phyloP scores from a whole-genome alignment of 2,329 filamentous ascomycete species.

The Daldinia sp. region DNA sequence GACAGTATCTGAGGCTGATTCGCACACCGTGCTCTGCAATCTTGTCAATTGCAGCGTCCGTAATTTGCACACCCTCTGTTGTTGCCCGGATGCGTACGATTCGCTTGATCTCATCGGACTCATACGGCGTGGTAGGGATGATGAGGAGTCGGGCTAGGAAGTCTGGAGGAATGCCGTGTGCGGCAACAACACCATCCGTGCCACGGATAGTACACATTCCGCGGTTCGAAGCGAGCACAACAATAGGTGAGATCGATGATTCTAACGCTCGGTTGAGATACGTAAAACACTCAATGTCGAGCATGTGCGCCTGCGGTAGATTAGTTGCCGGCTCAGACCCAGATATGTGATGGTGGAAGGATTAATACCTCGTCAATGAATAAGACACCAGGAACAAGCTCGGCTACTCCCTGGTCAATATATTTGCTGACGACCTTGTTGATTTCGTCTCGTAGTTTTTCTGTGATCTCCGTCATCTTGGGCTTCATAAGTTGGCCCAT shows the following conservation, averaged over 20 bases:
- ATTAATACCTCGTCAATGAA: slow-evolving; percentile 93
- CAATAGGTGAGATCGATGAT: slow-evolving; percentile 93
- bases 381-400: slow-evolving; percentile 96
- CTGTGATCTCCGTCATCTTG: slow-evolving; percentile 99
- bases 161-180: slow-evolving; percentile 94
- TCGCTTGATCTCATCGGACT: slow-evolving; percentile 87
- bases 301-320: slow-evolving; percentile 87
- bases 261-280: slow-evolving; percentile 99
- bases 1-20: slow-evolving; percentile 90
- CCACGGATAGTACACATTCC: slow-evolving; percentile 94
- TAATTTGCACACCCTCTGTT: slow-evolving; percentile 83
- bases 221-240: slow-evolving; percentile 96
- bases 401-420: slow-evolving; percentile 97
- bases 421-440: slow-evolving; percentile 99
- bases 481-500: slow-evolving; percentile 99
- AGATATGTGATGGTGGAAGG: slow-evolving; percentile 16
- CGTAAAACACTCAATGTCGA: slow-evolving; percentile 98
- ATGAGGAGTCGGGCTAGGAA: slow-evolving; percentile 95
- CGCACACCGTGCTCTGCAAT: slow-evolving; percentile 87
- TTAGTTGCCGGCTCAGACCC: slow-evolving; percentile 21
- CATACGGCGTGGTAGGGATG: slow-evolving; percentile 92
- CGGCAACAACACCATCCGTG: slow-evolving; percentile 82
- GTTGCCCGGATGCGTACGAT: slow-evolving; percentile 88
- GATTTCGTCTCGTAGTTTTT: slow-evolving; percentile 95
- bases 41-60: slow-evolving; percentile 86